phyloP scores from a whole-genome alignment of 257 asterid genomes.

The Primulina tabacum region DNA sequence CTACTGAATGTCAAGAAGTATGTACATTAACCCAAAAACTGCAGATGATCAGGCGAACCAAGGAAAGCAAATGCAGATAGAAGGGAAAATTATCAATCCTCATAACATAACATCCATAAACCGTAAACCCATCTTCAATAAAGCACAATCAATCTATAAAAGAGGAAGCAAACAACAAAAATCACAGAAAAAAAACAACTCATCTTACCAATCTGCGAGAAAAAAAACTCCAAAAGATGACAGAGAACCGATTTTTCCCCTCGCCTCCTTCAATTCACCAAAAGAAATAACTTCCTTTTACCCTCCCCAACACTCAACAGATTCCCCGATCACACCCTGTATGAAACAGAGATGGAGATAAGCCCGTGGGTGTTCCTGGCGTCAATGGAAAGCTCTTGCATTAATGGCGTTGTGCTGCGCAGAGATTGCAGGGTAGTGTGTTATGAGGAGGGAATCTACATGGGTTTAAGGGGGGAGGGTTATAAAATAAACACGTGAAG shows the following conservation, averaged over 20 bases:
- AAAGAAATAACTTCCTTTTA: conserved; percentile 10
- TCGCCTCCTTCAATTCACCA: conserved; percentile 13
- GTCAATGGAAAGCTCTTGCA: conserved; percentile 16
- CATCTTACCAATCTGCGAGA: neutral
- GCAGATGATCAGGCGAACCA: conserved; percentile 21
- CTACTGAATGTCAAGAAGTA: neutral
- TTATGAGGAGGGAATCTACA: conserved; percentile 23
- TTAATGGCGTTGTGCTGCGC: conserved; percentile 28
- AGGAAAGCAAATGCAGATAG: conserved; percentile 20
- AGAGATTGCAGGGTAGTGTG: neutral
- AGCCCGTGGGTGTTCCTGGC: neutral
- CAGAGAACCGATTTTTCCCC: neutral
- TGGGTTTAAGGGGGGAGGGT: conserved; percentile 16
- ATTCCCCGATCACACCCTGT: neutral
- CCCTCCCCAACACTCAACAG: conserved; percentile 26
- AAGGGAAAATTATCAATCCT: conserved; percentile 1
- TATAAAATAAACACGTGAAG: conserved; percentile 10
- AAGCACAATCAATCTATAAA: conserved; percentile 10
- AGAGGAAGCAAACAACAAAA: neutral
- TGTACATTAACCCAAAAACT: conserved; percentile 29
- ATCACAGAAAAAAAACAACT: neutral
- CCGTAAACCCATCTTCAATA: conserved; percentile 29
- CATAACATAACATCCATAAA: conserved; percentile 2
- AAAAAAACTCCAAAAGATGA: neutral
- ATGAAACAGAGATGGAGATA: neutral